phyloP scores from a whole-genome alignment of 2,329 filamentous ascomycete genomes.

The Aspergillus intermedius region DNA sequence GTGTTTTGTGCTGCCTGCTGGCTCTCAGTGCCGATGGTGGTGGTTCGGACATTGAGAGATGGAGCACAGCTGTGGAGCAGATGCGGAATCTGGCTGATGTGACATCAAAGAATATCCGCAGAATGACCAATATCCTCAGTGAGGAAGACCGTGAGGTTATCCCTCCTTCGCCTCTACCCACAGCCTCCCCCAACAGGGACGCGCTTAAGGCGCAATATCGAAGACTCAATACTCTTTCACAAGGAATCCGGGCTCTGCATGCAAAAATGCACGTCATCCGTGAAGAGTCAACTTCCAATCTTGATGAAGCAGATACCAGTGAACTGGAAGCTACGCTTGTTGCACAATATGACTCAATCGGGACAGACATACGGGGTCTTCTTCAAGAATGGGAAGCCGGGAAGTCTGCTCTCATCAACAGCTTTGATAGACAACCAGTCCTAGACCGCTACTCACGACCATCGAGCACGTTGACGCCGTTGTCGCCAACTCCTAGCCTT shows the following conservation, averaged over 20 bases:
- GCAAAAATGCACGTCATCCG: constrained; percentile 88
- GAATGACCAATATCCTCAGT: constrained; percentile 61
- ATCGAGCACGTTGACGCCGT: constrained; percentile 39
- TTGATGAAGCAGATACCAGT: constrained; percentile 63
- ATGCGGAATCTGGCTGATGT: constrained; percentile 60
- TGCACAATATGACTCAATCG: constrained; percentile 90
- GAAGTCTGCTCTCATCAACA: constrained; percentile 71
- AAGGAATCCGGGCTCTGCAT: constrained; percentile 83
- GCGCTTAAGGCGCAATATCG: constrained; percentile 79
- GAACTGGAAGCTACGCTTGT: constrained; percentile 75
- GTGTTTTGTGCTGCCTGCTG: constrained; percentile 81
- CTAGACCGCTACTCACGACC: constrained; percentile 51
- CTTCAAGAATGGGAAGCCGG: constrained; percentile 84
- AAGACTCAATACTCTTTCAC: constrained; percentile 80
- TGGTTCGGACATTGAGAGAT: constrained; percentile 67
- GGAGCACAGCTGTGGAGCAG: constrained; percentile 70
- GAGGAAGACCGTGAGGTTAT: constrained; percentile 67
- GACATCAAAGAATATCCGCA: constrained; percentile 58
- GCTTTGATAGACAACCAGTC: constrained; percentile 71
- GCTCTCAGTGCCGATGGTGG: constrained; percentile 78
- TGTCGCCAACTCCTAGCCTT: constrained; percentile 42
- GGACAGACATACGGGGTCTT: constrained; percentile 72
- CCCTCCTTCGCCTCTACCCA: constrained; percentile 52
- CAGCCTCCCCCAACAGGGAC: constrained; percentile 69
- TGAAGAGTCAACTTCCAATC: constrained; percentile 75